A percentile compares a stretch with the other conserved stretches of the same genome.
phyloP scores from a whole-genome alignment of 768 basidiomycete species.

The Collybiopsis luxurians region DNA sequence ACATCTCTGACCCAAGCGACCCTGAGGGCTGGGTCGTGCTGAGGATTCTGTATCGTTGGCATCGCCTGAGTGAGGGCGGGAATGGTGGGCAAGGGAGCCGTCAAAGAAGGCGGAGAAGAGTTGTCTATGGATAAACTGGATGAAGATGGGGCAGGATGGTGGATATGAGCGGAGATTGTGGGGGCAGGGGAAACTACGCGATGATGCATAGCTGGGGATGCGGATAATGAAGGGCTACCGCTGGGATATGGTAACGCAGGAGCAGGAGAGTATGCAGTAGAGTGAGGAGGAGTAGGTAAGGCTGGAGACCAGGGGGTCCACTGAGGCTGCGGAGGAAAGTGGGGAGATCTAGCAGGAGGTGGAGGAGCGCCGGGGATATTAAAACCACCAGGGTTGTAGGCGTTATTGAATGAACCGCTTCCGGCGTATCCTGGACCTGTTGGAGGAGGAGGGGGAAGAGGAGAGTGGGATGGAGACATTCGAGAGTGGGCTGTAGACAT shows the following conservation, averaged over 20 bases:
- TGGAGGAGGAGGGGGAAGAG: background rate
- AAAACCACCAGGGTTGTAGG: constrained; percentile 1
- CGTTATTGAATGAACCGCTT: too few relatives aligned
- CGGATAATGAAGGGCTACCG: too few relatives aligned
- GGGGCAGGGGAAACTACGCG: background rate
- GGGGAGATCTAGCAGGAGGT: background rate
- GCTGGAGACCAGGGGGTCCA: background rate
- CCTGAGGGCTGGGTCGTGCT: constrained; percentile 56
- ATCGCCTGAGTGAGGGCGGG: constrained; percentile 53
- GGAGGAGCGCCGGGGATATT: background rate
- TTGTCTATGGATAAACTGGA: background rate
- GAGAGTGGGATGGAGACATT: background rate
- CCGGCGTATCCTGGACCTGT: background rate
- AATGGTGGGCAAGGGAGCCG: constrained; percentile 67
- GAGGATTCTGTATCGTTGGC: constrained; percentile 48
- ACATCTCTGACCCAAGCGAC: constrained; percentile 84
- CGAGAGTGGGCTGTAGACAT: background rate
- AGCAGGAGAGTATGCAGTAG: background rate
- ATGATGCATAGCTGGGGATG: background rate
- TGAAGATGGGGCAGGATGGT: background rate
- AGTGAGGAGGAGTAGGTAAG: background rate
- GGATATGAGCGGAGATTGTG: background rate
- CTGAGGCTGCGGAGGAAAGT: too few relatives aligned
- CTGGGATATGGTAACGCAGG: background rate
- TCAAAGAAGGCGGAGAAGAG: constrained; percentile 40